A percentile compares a stretch with the other conserved stretches of the same genome.
Conservation (phyloP, 495 filamentous ascomycete species). For the Tuber aestivum region DNA sequence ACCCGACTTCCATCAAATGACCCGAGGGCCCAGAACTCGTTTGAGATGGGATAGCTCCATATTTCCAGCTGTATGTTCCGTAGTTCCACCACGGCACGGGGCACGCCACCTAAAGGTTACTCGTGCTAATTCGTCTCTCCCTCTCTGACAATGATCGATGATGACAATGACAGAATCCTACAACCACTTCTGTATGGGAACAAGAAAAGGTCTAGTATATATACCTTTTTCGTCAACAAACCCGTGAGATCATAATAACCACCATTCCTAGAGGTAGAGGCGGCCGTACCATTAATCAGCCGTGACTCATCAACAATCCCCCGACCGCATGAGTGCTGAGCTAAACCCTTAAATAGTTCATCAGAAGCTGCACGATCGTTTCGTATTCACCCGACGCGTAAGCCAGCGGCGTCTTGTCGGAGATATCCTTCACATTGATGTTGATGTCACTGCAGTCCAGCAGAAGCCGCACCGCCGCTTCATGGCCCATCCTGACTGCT, state of each 20-base stretch:
- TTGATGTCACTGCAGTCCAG: constrained; percentile 30
- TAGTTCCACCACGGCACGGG: neutral
- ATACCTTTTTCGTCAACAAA: neutral
- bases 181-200: neutral
- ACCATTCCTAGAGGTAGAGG: neutral
- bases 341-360: neutral
- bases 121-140: neutral
- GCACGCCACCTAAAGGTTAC: neutral
- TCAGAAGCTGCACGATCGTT: constrained; percentile 15
- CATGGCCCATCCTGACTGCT: constrained; percentile 30
- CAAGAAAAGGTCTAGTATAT: neutral
- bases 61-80: neutral
- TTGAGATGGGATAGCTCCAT: neutral
- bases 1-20: neutral
- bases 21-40: neutral
- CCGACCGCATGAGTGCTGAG: neutral
- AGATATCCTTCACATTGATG: constrained; percentile 11
- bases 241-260: neutral
- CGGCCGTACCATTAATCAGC: neutral
- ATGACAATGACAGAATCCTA: neutral
- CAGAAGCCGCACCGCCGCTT: constrained; percentile 35
- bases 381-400: constrained; percentile 23
- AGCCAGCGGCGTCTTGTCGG: constrained; percentile 13
- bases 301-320: neutral
- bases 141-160: neutral